Evolutionary conservation across 345 rosid genomes (phyloP).

Genomic region (Euclidium syriacum): DNA sequence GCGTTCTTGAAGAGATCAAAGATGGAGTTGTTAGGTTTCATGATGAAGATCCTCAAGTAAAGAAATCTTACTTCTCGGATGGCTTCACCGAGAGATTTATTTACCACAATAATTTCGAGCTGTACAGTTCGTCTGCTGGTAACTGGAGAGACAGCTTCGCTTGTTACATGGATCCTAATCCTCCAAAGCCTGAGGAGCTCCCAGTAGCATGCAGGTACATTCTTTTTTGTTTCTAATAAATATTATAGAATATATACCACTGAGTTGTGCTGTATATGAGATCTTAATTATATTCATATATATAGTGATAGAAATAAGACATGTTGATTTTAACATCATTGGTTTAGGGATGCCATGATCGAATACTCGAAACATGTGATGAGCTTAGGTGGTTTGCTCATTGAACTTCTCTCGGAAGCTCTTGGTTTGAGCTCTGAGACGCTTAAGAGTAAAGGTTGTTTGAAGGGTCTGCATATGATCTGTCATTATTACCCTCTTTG

Average conservation of each 20-base stretch:
- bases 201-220: constrained; percentile 45
- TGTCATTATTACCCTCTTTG: constrained; percentile 44
- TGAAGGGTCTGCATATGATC: constrained; percentile 20
- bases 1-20: constrained; percentile 28
- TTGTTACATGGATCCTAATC: constrained; percentile 35
- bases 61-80: constrained; percentile 33
- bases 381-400: constrained; percentile 29
- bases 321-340: neutral
- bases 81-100: constrained; percentile 25
- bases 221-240: too few species aligned
- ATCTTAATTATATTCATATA: too few species aligned
- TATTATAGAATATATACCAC: too few species aligned
- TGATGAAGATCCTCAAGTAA: constrained; percentile 34
- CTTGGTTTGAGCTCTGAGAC: constrained; percentile 31
- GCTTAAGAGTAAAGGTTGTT: constrained; percentile 29
- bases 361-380: constrained; percentile 34
- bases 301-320: too few species aligned
- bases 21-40: constrained; percentile 35
- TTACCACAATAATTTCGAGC: constrained; percentile 38
- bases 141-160: constrained; percentile 46
- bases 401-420: constrained; percentile 40
- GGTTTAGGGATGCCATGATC: constrained; percentile 31
- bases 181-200: constrained; percentile 39
- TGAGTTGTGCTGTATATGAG: too few species aligned
- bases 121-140: constrained; percentile 28